Conservation (phyloP, 805 yeast species). For the Metahyphopichia silvanorum region DNA sequence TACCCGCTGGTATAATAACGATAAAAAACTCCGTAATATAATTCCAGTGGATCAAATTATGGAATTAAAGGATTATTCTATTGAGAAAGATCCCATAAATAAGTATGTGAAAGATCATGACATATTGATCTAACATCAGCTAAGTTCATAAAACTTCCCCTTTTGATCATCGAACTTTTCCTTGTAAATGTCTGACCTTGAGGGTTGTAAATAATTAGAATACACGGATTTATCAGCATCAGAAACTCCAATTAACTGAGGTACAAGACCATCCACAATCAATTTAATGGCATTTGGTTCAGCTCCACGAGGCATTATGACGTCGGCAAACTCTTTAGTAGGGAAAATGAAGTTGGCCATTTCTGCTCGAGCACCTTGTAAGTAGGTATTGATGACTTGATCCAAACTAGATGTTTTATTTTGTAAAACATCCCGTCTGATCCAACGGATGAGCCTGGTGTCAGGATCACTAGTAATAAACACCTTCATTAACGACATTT, state of each 20-base stretch:
- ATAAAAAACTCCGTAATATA: slow-evolving; percentile 58
- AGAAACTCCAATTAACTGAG: slow-evolving; percentile 20
- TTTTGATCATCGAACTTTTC: slow-evolving; percentile 39
- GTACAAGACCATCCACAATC: slow-evolving; percentile 62
- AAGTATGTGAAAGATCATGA: slow-evolving; percentile 17
- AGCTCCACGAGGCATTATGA: slow-evolving; percentile 69
- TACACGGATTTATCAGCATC: slow-evolving; percentile 10
- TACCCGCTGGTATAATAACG: slow-evolving; percentile 63
- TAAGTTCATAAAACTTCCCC: slow-evolving; percentile 43
- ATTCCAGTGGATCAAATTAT: slow-evolving; percentile 46
- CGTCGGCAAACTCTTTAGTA: slow-evolving; percentile 74
- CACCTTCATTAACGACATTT: slow-evolving; percentile 59
- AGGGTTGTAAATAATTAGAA: slow-evolving; percentile 25
- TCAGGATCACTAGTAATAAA: slow-evolving; percentile 86
- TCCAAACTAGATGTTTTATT: slow-evolving; percentile 22
- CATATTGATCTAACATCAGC: slow-evolving; percentile 12
- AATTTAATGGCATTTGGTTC: slow-evolving; percentile 55
- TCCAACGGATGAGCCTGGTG: slow-evolving; percentile 77
- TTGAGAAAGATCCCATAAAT: slow-evolving; percentile 56
- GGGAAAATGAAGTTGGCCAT: slow-evolving; percentile 62
- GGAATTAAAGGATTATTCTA: slow-evolving; percentile 43
- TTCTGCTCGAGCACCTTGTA: slow-evolving; percentile 59
- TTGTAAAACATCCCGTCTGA: slow-evolving; percentile 40
- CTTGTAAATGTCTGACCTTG: slow-evolving; percentile 17
- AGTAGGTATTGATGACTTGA: slow-evolving; percentile 43